phyloP scores from a whole-genome alignment of 75 land plant genomes.

The Ceratopteris richardii region DNA sequence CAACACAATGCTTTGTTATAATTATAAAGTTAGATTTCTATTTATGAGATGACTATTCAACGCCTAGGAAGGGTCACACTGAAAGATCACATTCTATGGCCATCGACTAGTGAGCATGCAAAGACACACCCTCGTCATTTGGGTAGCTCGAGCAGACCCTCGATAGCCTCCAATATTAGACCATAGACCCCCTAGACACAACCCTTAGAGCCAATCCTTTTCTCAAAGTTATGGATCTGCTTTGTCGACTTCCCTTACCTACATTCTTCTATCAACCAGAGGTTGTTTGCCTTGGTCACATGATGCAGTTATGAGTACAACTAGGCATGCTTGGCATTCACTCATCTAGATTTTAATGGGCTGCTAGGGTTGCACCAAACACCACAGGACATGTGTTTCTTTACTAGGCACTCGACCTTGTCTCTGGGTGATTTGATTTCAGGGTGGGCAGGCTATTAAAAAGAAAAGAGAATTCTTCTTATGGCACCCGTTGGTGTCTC shows the following conservation, averaged over 20 bases:
- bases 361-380: slow-evolving; percentile 10
- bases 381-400: neutral
- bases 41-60: slow-evolving; percentile 23
- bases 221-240: slow-evolving; percentile 16
- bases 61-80: slow-evolving; percentile 17
- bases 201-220: slow-evolving; percentile 5
- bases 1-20: slow-evolving; percentile 30
- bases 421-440: slow-evolving; percentile 24
- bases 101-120: slow-evolving; percentile 5
- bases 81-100: slow-evolving; percentile 7
- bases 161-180: neutral
- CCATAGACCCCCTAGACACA: slow-evolving; percentile 1
- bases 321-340: neutral
- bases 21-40: slow-evolving; percentile 29
- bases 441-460: slow-evolving; percentile 29
- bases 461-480: slow-evolving; percentile 36
- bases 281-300: slow-evolving; percentile 18
- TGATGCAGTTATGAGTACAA: slow-evolving; percentile 7
- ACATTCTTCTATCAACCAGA: slow-evolving; percentile 6
- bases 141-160: slow-evolving; percentile 3
- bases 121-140: neutral
- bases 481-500: slow-evolving; percentile 16
- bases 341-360: slow-evolving; percentile 14
- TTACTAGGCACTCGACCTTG: slow-evolving; percentile 5
- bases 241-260: slow-evolving; percentile 8